phyloP scores from a whole-genome alignment of 176 grass and related monocot genomes.

The sorghum (Sorghum bicolor) region Sorghum_bicolor_NCBIv3 NC_012872.2:59884001-59884500 shows the following conservation, averaged over 20 bases:
- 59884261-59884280: constrained; percentile 60
- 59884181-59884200: constrained; percentile 77
- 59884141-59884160: constrained; percentile 92
- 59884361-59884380: constrained; percentile 79
- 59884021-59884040: constrained; percentile 93
- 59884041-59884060: constrained; percentile 56
- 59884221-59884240: constrained; percentile 77
- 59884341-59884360: constrained; percentile 62
- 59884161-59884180: constrained; percentile 98
- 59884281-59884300: constrained; percentile 78
- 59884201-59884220: constrained; percentile 65
- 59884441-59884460: constrained; percentile 83
- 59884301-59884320: constrained; percentile 96
- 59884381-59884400: constrained; percentile 92
- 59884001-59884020: constrained; percentile 90
- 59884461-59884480: constrained; percentile 66
- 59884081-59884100: constrained; percentile 95
- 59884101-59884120: constrained; percentile 89
- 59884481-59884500: constrained; percentile 77
- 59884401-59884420: constrained; percentile 84
- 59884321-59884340: constrained; percentile 83
- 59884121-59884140: constrained; percentile 88
- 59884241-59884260: constrained; percentile 73
- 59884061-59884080: constrained; percentile 74
- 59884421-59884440: constrained; percentile 74